A percentile compares a stretch with the other conserved stretches of the same genome.
Evolutionary conservation across 495 filamentous ascomycete genomes (phyloP).

Genomic region (Hypomontagnella monticulosa): DNA sequence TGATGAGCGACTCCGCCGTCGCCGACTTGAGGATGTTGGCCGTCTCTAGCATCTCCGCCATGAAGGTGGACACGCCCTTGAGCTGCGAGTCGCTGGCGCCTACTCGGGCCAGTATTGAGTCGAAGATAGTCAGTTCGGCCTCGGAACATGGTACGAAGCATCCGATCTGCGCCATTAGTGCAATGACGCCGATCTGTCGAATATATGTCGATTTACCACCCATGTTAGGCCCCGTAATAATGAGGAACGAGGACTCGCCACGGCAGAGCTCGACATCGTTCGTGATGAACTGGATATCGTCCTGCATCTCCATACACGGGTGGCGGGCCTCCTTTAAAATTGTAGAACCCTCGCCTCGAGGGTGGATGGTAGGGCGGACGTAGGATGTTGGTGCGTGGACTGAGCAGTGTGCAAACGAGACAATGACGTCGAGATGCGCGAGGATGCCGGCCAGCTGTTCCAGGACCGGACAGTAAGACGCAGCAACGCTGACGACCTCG

Average conservation of each 20-base stretch:
- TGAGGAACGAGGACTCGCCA: constrained; percentile 86
- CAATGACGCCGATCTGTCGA: constrained; percentile 95
- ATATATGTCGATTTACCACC: constrained; percentile 99
- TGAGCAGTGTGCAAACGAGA: constrained; percentile 92
- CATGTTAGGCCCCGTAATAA: constrained; percentile 99
- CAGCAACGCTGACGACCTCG: constrained; percentile 92
- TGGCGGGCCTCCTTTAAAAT: constrained; percentile 92
- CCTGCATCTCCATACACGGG: constrained; percentile 99
- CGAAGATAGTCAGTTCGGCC: constrained; percentile 94
- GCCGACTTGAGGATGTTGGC: constrained; percentile 98
- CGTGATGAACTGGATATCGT: constrained; percentile 97
- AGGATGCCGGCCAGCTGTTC: constrained; percentile 89
- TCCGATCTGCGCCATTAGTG: constrained; percentile 95
- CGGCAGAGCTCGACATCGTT: constrained; percentile 91
- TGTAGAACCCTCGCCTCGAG: constrained; percentile 88
- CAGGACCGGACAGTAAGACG: constrained; percentile 93
- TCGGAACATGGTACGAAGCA: constrained; percentile 94
- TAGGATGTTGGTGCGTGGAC: constrained; percentile 94
- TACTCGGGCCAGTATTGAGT: constrained; percentile 96
- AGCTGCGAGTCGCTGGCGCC: constrained; percentile 95
- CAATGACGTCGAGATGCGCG: constrained; percentile 95
- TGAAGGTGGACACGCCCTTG: constrained; percentile 98
- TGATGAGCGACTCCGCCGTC: constrained; percentile 92
- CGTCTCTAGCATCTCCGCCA: constrained; percentile 99
- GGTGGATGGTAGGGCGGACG: constrained; percentile 90